These are phyloP conservation scores for Halteria grandinella DNA, from an alignment of 73 alveolate genomes.

Conservation along the genomic window DNA sequence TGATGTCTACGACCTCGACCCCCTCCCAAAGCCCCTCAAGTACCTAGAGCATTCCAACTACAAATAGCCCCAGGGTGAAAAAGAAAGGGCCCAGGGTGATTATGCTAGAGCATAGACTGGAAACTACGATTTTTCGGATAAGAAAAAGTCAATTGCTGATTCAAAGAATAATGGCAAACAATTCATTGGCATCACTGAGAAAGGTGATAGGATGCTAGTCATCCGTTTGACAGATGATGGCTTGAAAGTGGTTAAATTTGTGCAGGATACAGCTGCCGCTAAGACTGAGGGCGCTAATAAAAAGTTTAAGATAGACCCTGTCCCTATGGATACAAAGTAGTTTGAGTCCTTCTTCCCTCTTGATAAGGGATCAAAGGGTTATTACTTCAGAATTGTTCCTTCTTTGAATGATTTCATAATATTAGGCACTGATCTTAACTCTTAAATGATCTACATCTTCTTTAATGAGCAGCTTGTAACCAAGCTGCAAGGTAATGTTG, in stretches of 20 bases:
- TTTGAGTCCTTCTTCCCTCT: not conserved
- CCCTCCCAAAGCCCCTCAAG: too few species aligned
- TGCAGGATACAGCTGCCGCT: not conserved
- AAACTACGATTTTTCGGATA: too few species aligned
- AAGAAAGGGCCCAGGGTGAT: too few species aligned
- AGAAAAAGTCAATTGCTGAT: too few species aligned
- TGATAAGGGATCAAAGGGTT: constrained; percentile 2
- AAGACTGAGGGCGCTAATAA: constrained; percentile 7
- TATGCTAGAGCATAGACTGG: not conserved
- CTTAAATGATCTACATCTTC: not conserved
- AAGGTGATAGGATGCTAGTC: constrained; percentile 26
- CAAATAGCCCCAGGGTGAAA: too few species aligned
- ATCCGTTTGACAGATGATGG: constrained; percentile 16
- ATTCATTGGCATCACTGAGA: not conserved
- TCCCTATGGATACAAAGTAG: not conserved
- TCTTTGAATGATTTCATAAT: not conserved
- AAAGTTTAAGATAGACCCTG: constrained; percentile 34
- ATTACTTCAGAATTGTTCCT: not conserved
- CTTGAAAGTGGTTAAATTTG: not conserved
- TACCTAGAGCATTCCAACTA: too few species aligned
- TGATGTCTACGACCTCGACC: too few species aligned
- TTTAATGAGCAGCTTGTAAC: constrained; percentile 15
- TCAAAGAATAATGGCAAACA: not conserved
- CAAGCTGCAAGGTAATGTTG: not conserved
- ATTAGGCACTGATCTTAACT: not conserved